These are phyloP conservation scores for Isoetes engelmannii DNA, from an alignment of 83 land plant species.

Conservation along the genomic window DNA sequence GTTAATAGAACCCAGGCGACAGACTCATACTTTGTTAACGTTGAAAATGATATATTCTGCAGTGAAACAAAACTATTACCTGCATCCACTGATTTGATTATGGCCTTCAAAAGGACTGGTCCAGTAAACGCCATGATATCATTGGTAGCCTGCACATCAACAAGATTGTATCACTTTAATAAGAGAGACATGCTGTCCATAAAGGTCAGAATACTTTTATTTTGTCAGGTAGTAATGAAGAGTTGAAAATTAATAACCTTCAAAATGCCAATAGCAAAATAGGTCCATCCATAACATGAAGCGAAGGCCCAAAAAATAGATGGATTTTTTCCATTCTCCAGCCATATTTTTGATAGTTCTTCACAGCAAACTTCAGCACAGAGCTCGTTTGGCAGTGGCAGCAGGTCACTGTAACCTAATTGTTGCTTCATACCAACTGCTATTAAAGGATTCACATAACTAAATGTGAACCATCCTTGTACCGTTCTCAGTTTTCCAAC, in stretches of 20 bases:
- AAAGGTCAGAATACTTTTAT: background rate
- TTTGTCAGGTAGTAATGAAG: background rate
- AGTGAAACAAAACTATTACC: background rate
- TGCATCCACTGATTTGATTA: background rate
- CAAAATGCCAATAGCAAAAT: background rate
- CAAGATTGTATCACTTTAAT: background rate
- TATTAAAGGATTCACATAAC: constrained; percentile 2
- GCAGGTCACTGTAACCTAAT: background rate
- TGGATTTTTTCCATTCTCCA: background rate
- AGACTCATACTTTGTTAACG: too few relatives aligned
- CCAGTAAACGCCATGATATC: background rate
- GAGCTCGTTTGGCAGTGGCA: background rate
- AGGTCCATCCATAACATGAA: constrained; percentile 6
- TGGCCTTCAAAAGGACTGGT: background rate
- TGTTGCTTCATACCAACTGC: background rate
- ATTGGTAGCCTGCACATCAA: background rate
- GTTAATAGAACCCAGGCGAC: too few relatives aligned
- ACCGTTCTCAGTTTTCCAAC: too few relatives aligned
- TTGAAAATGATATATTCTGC: too few relatives aligned
- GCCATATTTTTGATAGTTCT: background rate
- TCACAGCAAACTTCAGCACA: background rate
- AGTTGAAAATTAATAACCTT: background rate
- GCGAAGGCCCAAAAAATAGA: background rate
- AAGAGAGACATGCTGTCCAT: background rate
- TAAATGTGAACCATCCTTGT: background rate